Conservation (phyloP, 305 asterid genomes). For the Rubia tinctorum region DNA sequence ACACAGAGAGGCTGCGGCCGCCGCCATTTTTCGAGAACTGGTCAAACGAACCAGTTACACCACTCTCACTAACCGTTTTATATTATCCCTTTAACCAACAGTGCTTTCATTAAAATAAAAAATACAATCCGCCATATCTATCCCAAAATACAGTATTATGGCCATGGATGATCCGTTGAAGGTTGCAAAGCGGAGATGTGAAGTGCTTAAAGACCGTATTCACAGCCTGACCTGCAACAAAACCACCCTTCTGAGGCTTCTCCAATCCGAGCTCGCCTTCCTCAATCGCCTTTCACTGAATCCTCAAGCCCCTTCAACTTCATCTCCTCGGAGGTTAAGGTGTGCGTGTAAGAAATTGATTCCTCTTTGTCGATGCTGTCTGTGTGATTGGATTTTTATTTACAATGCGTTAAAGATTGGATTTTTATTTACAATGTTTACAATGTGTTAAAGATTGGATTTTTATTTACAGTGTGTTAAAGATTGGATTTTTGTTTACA, state of each 20-base stretch:
- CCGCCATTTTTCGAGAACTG: neutral
- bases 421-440: neutral
- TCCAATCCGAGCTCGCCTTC: conserved; percentile 74
- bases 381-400: neutral
- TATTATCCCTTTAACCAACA: no score
- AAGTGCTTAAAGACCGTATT: conserved; percentile 43
- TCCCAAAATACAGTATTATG: neutral
- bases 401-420: neutral
- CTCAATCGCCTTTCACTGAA: conserved; percentile 45
- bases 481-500: neutral
- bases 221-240: conserved; percentile 29
- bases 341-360: neutral
- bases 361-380: neutral
- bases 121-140: no score
- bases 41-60: neutral
- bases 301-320: conserved; percentile 17
- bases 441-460: neutral
- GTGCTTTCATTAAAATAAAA: no score
- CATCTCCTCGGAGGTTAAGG: conserved; percentile 34
- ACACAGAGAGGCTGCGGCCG: conserved; percentile 10
- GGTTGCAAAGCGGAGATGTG: conserved; percentile 60
- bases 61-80: no score
- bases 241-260: conserved; percentile 57
- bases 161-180: conserved; percentile 28
- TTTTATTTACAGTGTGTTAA: neutral